These are phyloP conservation scores for Leishmania tropica DNA, from an alignment of 208 protist genomes.

Conservation along the genomic window DNA sequence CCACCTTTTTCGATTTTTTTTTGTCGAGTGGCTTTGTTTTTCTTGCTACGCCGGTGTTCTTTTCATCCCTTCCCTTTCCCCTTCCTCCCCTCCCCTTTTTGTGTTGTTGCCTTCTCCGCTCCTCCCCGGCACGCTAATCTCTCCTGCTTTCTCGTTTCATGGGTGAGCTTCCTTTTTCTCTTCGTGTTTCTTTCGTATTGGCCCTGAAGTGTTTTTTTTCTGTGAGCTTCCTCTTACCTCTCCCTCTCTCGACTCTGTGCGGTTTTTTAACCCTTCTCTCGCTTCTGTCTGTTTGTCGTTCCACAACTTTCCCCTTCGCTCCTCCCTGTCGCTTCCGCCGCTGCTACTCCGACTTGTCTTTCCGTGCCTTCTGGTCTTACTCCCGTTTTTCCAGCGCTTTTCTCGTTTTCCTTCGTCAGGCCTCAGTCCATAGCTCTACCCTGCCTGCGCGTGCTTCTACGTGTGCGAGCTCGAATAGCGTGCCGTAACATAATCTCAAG, in stretches of 20 bases:
- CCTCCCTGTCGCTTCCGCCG: conserved; percentile 4
- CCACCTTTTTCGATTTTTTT: not conserved
- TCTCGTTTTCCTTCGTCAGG: not conserved
- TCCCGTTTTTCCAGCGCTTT: not conserved
- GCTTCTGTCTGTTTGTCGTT: not conserved
- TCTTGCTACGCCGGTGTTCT: not conserved
- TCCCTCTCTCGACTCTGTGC: conserved; percentile 4
- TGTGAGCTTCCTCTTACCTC: not conserved
- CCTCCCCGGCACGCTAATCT: not conserved
- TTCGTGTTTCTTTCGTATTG: conserved; percentile 18
- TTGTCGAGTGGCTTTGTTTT: not conserved
- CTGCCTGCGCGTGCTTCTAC: not conserved
- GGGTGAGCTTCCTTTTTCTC: conserved; percentile 4
- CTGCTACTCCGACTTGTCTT: not conserved
- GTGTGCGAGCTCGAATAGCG: not conserved
- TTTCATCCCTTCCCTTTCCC: not conserved
- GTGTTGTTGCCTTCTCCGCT: not conserved
- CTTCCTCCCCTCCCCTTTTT: not conserved
- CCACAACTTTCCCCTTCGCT: not conserved
- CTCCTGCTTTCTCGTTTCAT: conserved; percentile 7
- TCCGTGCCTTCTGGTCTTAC: not conserved
- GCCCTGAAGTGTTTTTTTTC: conserved; percentile 12
- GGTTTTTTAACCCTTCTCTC: not conserved
- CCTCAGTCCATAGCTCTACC: not conserved
- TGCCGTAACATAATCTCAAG: not conserved